phyloP scores from a whole-genome alignment of 2,329 filamentous ascomycete genomes.

The Trichoderma lentiforme region DNA sequence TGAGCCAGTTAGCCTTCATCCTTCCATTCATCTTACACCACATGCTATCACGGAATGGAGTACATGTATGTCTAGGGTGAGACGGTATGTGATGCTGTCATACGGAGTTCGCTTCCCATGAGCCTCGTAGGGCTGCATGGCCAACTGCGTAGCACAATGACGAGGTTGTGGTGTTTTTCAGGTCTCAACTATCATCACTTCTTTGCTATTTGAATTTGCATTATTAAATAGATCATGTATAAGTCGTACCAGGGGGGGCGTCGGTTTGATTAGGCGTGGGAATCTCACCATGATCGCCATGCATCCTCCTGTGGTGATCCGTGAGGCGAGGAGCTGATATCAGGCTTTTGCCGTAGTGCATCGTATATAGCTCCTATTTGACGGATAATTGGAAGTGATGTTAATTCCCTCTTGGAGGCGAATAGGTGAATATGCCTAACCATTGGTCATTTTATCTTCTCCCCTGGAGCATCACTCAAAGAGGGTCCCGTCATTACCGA shows the following conservation, averaged over 20 bases:
- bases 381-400: background rate
- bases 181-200: background rate
- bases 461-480: no score
- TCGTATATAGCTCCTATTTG: background rate
- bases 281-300: background rate
- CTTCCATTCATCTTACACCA: background rate
- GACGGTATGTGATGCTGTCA: background rate
- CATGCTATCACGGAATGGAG: background rate
- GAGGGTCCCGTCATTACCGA: background rate
- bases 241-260: background rate
- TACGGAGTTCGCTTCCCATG: background rate
- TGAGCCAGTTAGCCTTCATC: background rate
- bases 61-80: background rate
- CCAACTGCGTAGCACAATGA: background rate
- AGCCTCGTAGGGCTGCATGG: slow-evolving; percentile 7
- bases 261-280: background rate
- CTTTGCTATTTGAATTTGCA: background rate
- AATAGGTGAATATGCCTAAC: background rate
- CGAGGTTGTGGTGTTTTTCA: background rate
- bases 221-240: background rate
- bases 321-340: background rate
- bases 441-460: no score
- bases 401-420: background rate
- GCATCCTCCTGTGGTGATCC: background rate
- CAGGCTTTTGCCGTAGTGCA: background rate